Evolutionary conservation across 768 basidiomycete species (phyloP).

Genomic region (Russula lepida): DNA sequence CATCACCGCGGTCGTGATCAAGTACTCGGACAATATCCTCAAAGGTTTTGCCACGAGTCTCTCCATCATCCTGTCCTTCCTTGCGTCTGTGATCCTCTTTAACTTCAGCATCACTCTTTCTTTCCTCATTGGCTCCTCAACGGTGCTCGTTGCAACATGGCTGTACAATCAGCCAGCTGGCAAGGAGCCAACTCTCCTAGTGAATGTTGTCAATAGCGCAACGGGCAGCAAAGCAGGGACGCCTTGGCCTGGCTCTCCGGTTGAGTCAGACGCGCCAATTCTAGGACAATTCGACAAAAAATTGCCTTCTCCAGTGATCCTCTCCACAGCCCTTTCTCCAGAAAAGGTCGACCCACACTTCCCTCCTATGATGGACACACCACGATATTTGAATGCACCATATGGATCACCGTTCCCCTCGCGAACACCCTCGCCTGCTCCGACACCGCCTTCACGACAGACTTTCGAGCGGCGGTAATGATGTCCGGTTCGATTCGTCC

Average conservation of each 20-base stretch:
- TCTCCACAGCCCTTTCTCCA: conserved; percentile 31
- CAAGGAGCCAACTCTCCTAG: conserved; percentile 30
- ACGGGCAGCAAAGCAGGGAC: conserved; percentile 29
- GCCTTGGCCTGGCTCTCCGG: conserved; percentile 38
- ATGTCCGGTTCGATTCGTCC: neutral
- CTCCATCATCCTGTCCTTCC: conserved; percentile 90
- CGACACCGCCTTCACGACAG: conserved; percentile 20
- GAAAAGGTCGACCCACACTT: conserved; percentile 30
- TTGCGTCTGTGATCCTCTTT: conserved; percentile 87
- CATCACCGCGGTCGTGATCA: conserved; percentile 92
- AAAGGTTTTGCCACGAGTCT: conserved; percentile 97
- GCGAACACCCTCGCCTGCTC: conserved; percentile 38
- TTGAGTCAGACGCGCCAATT: conserved; percentile 46
- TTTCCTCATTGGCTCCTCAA: conserved; percentile 78
- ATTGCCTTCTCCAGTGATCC: conserved; percentile 44
- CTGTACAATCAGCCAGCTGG: conserved; percentile 80
- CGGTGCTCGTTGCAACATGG: conserved; percentile 85
- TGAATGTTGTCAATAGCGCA: conserved; percentile 25
- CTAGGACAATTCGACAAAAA: conserved; percentile 49
- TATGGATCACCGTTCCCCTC: conserved; percentile 45
- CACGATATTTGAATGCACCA: conserved; percentile 41
- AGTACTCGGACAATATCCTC: conserved; percentile 90
- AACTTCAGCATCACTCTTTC: conserved; percentile 79
- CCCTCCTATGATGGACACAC: conserved; percentile 34
- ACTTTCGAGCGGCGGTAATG: conserved; percentile 11